Evolutionary conservation across 2,329 filamentous ascomycete genomes (phyloP).

Genomic region (Beauveria sp.): DNA sequence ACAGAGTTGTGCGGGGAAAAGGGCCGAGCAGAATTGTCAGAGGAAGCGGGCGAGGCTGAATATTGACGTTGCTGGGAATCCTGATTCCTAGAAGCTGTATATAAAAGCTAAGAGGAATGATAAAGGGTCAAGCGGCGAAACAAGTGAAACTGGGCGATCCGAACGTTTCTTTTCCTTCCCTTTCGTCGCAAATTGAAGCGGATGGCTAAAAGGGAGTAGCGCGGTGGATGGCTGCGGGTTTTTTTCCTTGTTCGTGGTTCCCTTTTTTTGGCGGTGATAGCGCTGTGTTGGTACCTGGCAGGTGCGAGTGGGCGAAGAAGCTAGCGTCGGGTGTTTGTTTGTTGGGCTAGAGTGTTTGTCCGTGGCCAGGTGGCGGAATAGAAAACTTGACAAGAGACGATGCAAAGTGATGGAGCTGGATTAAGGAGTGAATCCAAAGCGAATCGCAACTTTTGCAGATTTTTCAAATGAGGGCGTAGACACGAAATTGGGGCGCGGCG

Average conservation of each 20-base stretch:
- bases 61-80: not conserved
- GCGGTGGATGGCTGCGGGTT: not conserved
- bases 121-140: not conserved
- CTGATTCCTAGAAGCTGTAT: not conserved
- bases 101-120: not conserved
- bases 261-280: not conserved
- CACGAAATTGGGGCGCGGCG: not conserved
- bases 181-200: not conserved
- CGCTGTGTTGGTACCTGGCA: constrained; percentile 8
- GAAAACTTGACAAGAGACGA: not conserved
- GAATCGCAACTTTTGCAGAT: not conserved
- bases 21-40: constrained; percentile 6
- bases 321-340: not conserved
- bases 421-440: not conserved
- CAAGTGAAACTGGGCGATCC: not conserved
- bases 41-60: not conserved
- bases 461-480: not conserved
- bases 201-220: not conserved
- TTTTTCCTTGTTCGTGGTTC: not conserved
- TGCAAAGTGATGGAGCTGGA: not conserved
- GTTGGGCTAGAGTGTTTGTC: not conserved
- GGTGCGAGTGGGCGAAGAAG: not conserved
- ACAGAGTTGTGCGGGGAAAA: constrained; percentile 6
- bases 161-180: not conserved
- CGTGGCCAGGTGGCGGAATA: not conserved